Evolutionary conservation across 2,329 filamentous ascomycete species (phyloP), one percentile per base, ranked within the genome.

Genomic region (Ambrosiella cleistominuta): DNA sequence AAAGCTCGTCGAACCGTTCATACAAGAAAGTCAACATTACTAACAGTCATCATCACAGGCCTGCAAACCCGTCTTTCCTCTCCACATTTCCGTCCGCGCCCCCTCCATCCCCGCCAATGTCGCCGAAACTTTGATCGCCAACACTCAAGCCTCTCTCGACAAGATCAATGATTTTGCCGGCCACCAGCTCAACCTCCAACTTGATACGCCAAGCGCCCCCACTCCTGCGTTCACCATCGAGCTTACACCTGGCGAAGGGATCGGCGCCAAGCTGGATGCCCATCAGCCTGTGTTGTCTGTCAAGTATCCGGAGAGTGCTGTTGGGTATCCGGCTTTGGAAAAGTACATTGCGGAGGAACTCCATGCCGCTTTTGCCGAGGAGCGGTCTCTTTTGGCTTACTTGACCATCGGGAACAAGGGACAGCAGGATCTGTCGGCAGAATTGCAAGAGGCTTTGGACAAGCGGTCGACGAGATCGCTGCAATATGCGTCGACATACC

Each of bases 401-500:
- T 77, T 89, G 17, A 74, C 77, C 27, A 75, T 76, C 3, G 70
- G 73, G 42, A 74, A 75, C 62, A 65, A 66, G 60, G 27, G 27
- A 27, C 70, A 74, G 2, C 71, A 74, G 60, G 71, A 71, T 4
- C 63, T 79, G 44, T 70, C 73, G 0, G 71, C 76, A 39, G 74
- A 80, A 38, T 71, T 75, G 0, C 72, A 76, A 27, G 79, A 80
- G 45, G 73, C 76, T 0, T 74, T 81, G 64, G 78, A 71, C 65
- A 85, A 75, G 77, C 85, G 89, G 61, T 86, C 86, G 40, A 93
- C 86, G 1, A 79, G 89, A 55, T 88, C 89, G 0, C 79, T 97
- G 66, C 94, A 91, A 67, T 95, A 96, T 68, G 85, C 93, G 3
- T 83, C 90, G 12, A 95, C 88, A 0, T 98, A 97, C 68, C 93